Conservation (phyloP, 1,284 basidiomycete species). For the Clitocybe nebularis region DNA sequence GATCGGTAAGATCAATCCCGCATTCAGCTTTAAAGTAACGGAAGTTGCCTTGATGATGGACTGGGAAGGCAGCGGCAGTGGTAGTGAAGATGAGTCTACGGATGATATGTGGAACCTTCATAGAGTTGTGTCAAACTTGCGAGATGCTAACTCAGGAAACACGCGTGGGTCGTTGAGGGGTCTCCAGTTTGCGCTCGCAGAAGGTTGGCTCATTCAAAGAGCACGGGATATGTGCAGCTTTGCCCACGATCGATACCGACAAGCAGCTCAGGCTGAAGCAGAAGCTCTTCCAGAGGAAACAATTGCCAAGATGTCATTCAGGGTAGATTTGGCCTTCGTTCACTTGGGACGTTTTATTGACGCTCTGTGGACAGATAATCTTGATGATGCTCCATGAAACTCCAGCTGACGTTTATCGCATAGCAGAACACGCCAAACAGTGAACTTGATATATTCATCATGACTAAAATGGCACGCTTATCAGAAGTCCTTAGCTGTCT, state of each 20-base stretch:
- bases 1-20: neutral
- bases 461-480: neutral
- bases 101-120: constrained; percentile 51
- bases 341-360: constrained; percentile 2
- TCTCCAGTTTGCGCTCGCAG: constrained; percentile 58
- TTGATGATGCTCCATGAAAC: constrained; percentile 64
- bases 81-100: constrained; percentile 47
- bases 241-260: constrained; percentile 67
- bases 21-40: constrained; percentile 58
- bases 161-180: constrained; percentile 63
- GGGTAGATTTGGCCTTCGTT: constrained; percentile 33
- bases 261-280: constrained; percentile 60
- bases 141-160: constrained; percentile 33
- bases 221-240: constrained; percentile 73
- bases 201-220: constrained; percentile 68
- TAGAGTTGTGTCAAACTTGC: constrained; percentile 43
- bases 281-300: constrained; percentile 44
- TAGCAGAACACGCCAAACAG: constrained; percentile 66
- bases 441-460: constrained; percentile 20
- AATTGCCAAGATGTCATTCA: constrained; percentile 65
- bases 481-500: constrained; percentile 44
- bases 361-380: constrained; percentile 44
- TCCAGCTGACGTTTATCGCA: constrained; percentile 57
- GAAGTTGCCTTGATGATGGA: constrained; percentile 71
- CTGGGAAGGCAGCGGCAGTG: constrained; percentile 55